Evolutionary conservation across 2,329 filamentous ascomycete genomes (phyloP).

Genomic region (Microsporum audouinii): DNA sequence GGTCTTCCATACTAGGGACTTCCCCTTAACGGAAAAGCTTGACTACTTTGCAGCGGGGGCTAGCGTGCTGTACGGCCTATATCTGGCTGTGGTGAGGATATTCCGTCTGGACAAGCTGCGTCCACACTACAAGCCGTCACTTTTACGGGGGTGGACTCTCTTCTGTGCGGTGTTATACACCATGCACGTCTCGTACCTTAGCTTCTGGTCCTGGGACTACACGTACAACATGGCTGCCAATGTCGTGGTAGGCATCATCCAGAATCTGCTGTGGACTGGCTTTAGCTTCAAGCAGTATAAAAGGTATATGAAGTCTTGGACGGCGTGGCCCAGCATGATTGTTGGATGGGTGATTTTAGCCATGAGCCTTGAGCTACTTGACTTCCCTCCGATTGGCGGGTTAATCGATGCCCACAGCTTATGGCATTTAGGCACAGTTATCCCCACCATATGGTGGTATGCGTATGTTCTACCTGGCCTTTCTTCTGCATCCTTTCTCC

Average conservation of each 20-base stretch:
- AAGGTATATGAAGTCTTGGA: slow-evolving; percentile 59
- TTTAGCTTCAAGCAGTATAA: slow-evolving; percentile 70
- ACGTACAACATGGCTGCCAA: slow-evolving; percentile 98
- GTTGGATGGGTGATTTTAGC: slow-evolving; percentile 84
- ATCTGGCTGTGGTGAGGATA: slow-evolving; percentile 69
- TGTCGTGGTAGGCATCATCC: slow-evolving; percentile 64
- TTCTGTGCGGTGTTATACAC: slow-evolving; percentile 61
- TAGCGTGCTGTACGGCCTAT: slow-evolving; percentile 80
- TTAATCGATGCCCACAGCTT: slow-evolving; percentile 86
- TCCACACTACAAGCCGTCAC: slow-evolving; percentile 37
- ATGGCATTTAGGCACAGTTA: slow-evolving; percentile 91
- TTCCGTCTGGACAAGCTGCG: slow-evolving; percentile 61
- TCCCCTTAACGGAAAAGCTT: slow-evolving; percentile 73
- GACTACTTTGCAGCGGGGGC: slow-evolving; percentile 94
- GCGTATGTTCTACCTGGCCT: slow-evolving; percentile 53
- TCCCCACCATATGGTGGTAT: slow-evolving; percentile 83
- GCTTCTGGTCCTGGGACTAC: slow-evolving; percentile 83
- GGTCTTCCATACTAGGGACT: slow-evolving; percentile 87
- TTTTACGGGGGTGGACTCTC: slow-evolving; percentile 64
- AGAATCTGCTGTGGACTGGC: slow-evolving; percentile 75
- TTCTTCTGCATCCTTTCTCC: slow-evolving; percentile 4
- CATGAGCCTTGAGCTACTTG: slow-evolving; percentile 91
- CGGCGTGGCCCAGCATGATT: slow-evolving; percentile 77
- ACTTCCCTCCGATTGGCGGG: slow-evolving; percentile 76
- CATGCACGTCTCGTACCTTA: slow-evolving; percentile 71